These are phyloP conservation scores for Monosporascus sp. DNA, from an alignment of 2,329 filamentous ascomycete species.

Conservation along the genomic window DNA sequence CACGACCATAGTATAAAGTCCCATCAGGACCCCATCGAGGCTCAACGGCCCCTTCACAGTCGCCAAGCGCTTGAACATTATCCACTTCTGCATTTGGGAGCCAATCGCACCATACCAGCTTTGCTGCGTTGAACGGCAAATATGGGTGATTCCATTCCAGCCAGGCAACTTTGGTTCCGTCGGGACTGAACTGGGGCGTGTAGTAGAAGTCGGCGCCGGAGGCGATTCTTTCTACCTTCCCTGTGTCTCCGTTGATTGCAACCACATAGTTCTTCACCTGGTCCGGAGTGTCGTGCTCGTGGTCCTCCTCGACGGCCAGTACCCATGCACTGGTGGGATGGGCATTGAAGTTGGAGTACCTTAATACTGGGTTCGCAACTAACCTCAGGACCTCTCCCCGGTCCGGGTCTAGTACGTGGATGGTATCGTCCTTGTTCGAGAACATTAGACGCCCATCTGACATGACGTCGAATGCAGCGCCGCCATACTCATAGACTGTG, in stretches of 20 bases:
- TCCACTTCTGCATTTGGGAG: constrained; percentile 19
- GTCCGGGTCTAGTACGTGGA: no score
- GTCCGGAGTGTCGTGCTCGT: constrained; percentile 28
- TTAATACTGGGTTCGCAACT: constrained; percentile 30
- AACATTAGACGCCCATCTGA: constrained; percentile 21
- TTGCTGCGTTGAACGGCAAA: constrained; percentile 44
- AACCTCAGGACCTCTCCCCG: neutral
- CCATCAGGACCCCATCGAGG: constrained; percentile 47
- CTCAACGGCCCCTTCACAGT: constrained; percentile 35
- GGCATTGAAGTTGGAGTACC: constrained; percentile 43
- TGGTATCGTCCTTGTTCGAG: no score
- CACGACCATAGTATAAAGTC: constrained; percentile 42
- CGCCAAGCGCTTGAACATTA: constrained; percentile 28
- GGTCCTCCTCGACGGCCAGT: constrained; percentile 48
- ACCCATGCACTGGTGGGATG: constrained; percentile 36
- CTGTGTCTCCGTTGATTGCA: constrained; percentile 35
- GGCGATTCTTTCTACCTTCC: constrained; percentile 33
- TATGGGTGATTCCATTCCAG: constrained; percentile 50
- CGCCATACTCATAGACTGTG: constrained; percentile 49
- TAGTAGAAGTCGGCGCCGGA: constrained; percentile 48
- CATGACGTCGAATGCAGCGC: constrained; percentile 36
- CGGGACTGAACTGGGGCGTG: constrained; percentile 41
- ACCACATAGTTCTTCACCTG: constrained; percentile 34
- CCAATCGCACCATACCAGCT: constrained; percentile 41
- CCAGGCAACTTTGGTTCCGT: constrained; percentile 44